These are phyloP conservation scores for Emergomyces orientalis DNA, from an alignment of 2,329 filamentous ascomycete genomes.

Conservation along the genomic window DNA sequence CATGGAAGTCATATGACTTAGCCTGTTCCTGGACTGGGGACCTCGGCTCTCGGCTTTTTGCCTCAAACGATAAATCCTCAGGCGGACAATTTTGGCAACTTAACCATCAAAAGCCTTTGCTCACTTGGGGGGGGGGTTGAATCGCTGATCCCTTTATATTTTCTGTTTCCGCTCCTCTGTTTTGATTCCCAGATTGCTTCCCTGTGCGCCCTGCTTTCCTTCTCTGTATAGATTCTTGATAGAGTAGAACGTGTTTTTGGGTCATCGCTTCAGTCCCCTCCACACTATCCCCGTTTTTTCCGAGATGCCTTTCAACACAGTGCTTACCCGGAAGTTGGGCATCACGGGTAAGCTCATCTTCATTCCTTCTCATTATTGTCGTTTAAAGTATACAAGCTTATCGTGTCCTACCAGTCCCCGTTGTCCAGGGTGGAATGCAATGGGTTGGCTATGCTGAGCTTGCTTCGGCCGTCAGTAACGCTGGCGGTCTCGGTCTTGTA, in stretches of 20 bases:
- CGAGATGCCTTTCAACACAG: constrained; percentile 56
- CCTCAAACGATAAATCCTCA: background rate
- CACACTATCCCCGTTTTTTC: background rate
- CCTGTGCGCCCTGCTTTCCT: background rate
- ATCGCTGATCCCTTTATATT: background rate
- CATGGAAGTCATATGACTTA: background rate
- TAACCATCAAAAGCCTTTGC: background rate
- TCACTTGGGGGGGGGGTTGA: background rate
- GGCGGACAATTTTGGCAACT: background rate
- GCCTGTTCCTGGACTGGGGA: no score
- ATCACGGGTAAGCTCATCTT: constrained; percentile 31
- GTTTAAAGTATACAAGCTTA: background rate
- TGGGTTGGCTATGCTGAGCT: constrained; percentile 48
- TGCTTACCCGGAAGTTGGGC: constrained; percentile 52
- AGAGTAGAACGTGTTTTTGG: background rate
- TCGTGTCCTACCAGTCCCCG: constrained; percentile 30
- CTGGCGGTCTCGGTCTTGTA: constrained; percentile 45
- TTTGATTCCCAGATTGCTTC: background rate
- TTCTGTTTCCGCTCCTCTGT: background rate
- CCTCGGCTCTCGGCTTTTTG: constrained; percentile 1
- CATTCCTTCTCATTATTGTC: background rate
- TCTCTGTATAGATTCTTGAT: background rate
- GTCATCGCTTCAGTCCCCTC: background rate
- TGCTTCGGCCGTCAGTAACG: constrained; percentile 46
- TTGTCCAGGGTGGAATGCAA: constrained; percentile 47